Conservation (phyloP, 257 asterid species). For the Solanum rostratum region DNA sequence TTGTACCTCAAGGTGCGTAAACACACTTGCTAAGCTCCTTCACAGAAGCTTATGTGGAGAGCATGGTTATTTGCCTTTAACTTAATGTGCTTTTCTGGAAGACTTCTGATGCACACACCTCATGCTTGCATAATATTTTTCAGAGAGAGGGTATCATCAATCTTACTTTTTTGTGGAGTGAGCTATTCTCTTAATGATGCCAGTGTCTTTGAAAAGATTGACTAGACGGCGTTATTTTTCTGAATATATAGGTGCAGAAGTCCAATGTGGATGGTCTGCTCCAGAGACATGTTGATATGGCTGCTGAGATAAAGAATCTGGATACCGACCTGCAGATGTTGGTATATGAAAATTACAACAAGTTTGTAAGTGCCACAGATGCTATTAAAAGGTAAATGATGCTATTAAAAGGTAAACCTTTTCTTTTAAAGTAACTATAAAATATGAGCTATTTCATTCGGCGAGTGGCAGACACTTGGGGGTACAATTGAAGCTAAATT, state of each 20-base stretch:
- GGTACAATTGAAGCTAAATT: neutral
- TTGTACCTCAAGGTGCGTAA: neutral
- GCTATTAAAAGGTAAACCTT: slow-evolving; percentile 71
- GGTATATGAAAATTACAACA: slow-evolving; percentile 95
- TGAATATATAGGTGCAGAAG: slow-evolving; percentile 61
- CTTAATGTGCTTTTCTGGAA: neutral
- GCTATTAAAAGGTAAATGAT: slow-evolving; percentile 90
- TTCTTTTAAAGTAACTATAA: neutral
- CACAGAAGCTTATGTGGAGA: neutral
- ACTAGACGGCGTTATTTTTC: neutral
- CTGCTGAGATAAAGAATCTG: slow-evolving; percentile 93
- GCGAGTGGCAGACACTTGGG: neutral
- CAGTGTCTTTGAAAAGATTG: neutral
- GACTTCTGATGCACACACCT: neutral
- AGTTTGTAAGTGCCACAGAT: slow-evolving; percentile 96
- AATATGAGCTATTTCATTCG: neutral
- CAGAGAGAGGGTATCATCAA: neutral
- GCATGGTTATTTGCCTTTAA: neutral
- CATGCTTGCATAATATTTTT: neutral
- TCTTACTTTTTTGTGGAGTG: neutral
- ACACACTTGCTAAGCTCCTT: neutral
- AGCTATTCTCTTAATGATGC: neutral
- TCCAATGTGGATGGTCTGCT: slow-evolving; percentile 89
- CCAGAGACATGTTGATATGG: slow-evolving; percentile 98
- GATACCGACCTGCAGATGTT: slow-evolving; percentile 98